A percentile compares a stretch with the other conserved stretches of the same genome.
phyloP scores from a whole-genome alignment of 2,329 filamentous ascomycete species.

The Nemania bipapillata region DNA sequence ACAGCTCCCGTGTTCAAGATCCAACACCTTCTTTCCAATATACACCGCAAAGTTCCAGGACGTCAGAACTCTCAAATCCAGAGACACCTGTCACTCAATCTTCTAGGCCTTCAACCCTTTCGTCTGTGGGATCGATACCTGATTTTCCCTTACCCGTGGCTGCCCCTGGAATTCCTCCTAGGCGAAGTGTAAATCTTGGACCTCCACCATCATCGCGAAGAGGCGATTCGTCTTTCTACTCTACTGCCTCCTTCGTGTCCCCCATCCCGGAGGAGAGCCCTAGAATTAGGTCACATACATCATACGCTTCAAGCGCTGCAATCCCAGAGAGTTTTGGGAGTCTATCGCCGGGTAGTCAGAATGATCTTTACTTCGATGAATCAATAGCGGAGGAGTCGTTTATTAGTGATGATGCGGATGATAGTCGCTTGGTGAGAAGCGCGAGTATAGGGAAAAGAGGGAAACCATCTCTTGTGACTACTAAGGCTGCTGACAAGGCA shows the following conservation, averaged over 20 bases:
- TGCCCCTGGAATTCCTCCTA: constrained; percentile 50
- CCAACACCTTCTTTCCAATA: constrained; percentile 66
- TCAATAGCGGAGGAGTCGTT: constrained; percentile 60
- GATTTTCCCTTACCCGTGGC: constrained; percentile 65
- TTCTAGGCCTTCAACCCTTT: constrained; percentile 65
- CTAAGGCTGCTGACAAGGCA: constrained; percentile 51
- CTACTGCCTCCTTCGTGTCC: constrained; percentile 73
- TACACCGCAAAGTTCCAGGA: constrained; percentile 53
- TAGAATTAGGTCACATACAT: constrained; percentile 67
- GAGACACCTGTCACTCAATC: constrained; percentile 60
- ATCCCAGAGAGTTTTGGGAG: constrained; percentile 76
- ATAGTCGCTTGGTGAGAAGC: constrained; percentile 68
- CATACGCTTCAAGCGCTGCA: constrained; percentile 76
- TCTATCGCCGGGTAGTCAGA: constrained; percentile 59
- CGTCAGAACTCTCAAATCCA: constrained; percentile 57
- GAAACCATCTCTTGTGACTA: constrained; percentile 66
- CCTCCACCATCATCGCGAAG: constrained; percentile 70
- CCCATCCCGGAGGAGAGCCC: constrained; percentile 79
- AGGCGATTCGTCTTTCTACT: constrained; percentile 73
- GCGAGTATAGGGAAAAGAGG: constrained; percentile 71
- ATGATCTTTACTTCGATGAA: constrained; percentile 64
- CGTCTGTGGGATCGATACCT: constrained; percentile 67
- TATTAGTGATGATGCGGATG: constrained; percentile 63
- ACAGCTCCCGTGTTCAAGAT: constrained; percentile 66
- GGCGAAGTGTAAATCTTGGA: constrained; percentile 66